Percentiles rank a stretch among this genome's conserved stretches.
phyloP scores from a whole-genome alignment of 345 rosid species.

The Dimocarpus longan region DNA sequence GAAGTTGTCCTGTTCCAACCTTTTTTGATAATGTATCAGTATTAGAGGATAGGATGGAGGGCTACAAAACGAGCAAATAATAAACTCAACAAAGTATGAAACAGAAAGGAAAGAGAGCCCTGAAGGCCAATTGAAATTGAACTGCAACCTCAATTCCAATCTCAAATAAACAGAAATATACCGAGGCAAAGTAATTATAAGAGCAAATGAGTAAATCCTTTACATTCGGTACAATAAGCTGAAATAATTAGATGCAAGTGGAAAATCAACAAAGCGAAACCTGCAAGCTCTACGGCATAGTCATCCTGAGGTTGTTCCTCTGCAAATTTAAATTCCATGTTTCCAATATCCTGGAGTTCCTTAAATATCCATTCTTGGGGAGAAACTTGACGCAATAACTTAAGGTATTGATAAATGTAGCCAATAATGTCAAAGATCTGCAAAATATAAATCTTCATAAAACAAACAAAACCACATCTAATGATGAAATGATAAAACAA shows the following conservation, averaged over 20 bases:
- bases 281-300: constrained; percentile 96
- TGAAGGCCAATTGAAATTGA: background rate
- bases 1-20: background rate
- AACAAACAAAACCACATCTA: background rate
- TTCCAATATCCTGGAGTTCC: constrained; percentile 93
- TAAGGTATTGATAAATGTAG: constrained; percentile 85
- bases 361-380: constrained; percentile 98
- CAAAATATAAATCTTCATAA: constrained; percentile 9
- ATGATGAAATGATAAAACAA: constrained; percentile 17
- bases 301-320: constrained; percentile 98
- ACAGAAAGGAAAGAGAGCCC: background rate
- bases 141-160: background rate
- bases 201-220: constrained; percentile 8
- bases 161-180: background rate
- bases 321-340: constrained; percentile 90
- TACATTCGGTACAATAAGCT: background rate
- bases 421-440: constrained; percentile 87
- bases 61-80: background rate
- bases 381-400: constrained; percentile 61
- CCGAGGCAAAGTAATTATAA: background rate
- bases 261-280: constrained; percentile 39
- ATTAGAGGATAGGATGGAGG: background rate
- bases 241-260: constrained; percentile 1
- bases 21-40: background rate
- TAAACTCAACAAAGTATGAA: background rate